Evolutionary conservation across 2,329 filamentous ascomycete species (phyloP).

Genomic region (Fusarium xylarioides): DNA sequence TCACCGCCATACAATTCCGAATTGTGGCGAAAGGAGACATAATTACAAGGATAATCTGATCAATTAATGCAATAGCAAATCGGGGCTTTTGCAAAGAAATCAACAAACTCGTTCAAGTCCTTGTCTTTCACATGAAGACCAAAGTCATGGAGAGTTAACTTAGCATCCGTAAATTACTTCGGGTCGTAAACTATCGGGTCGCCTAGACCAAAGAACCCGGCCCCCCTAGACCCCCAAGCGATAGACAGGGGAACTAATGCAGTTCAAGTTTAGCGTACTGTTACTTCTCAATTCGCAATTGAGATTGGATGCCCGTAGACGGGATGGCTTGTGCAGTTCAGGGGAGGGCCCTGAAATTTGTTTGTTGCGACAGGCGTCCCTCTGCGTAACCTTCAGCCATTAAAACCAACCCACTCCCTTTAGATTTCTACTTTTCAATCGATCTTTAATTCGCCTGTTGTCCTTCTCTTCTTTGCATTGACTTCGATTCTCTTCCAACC

Average conservation of each 20-base stretch:
- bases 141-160: conserved; percentile 7
- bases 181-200: conserved; percentile 9
- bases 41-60: conserved; percentile 3
- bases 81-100: neutral
- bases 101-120: neutral
- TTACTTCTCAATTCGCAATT: conserved; percentile 36
- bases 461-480: neutral
- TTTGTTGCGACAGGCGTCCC: conserved; percentile 40
- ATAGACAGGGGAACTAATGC: conserved; percentile 24
- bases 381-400: conserved; percentile 32
- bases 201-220: conserved; percentile 18
- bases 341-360: conserved; percentile 46
- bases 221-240: conserved; percentile 28
- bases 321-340: conserved; percentile 38
- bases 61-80: conserved; percentile 6
- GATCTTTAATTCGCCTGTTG: conserved; percentile 22
- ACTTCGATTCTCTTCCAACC: conserved; percentile 1
- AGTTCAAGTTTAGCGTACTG: conserved; percentile 32
- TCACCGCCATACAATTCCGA: conserved; percentile 32
- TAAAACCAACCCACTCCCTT: conserved; percentile 39
- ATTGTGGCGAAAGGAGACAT: neutral
- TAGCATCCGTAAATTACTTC: neutral
- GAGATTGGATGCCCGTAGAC: conserved; percentile 40
- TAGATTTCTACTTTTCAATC: conserved; percentile 19
- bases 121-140: conserved; percentile 14